Evolutionary conservation across 441 rosid genomes (phyloP), one percentile per base, ranked within the genome.

Genomic region (Eugenia klotzschiana): DNA sequence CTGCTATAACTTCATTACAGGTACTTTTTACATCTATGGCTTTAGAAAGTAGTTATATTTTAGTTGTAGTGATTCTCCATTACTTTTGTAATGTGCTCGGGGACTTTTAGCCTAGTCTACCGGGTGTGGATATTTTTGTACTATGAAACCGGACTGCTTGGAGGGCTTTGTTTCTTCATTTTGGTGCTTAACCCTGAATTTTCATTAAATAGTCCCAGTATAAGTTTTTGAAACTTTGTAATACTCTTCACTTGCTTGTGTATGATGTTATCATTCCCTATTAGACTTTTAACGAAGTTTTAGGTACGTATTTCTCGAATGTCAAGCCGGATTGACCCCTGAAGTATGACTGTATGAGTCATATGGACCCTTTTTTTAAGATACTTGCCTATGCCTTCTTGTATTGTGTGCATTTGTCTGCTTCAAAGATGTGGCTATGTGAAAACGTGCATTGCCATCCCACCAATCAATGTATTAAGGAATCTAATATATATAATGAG

Each of bases 1-100:
- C 94, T 87, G 94, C 96, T 50, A 89, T 94, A 86, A 86, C 92
- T 82, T 91, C 98, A 14, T 90, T 95, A 51, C 91, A 90, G 98
- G 98, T 95, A 85, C 46, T 20, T 12, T 69, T 33, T 20, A 16
- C 46, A 4, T 25, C 20, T 8, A 20, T 69, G 77, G 46, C 18
- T 33, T 69, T 46, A 33, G 25, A 22, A 69, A 69, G 46, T 54
- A 43, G 82, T 55, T 84, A 53, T 33, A 37, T 84, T 29, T 69
- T 58, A 18, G 41, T 26, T 51, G 52, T 22, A 9, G 58, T 80
- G 20, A 49, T 85, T 23, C 53, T 23, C 13, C 6, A 13, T 83
- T 83, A 46, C 25, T 33, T 73, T n/a, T 49, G 11, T 4, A 11
- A 69, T 40, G 29, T 57, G 69, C 58, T 37, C 6, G 4, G 16